phyloP scores from a whole-genome alignment of 768 basidiomycete species.

The Mycena crocata region DNA sequence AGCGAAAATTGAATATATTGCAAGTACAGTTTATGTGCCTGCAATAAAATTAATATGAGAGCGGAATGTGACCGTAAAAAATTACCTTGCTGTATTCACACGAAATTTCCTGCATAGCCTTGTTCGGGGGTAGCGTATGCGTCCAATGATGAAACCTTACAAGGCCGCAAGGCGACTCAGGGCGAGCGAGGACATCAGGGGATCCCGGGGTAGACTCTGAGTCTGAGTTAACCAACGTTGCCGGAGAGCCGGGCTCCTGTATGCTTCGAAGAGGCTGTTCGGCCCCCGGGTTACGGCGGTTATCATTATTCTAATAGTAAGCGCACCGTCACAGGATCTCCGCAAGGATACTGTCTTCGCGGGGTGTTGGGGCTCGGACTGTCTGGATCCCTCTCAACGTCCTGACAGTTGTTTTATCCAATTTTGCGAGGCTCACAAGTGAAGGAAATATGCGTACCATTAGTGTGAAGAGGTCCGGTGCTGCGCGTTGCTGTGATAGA shows the following conservation, averaged over 20 bases:
- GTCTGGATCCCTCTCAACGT: neutral
- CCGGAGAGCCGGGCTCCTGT: neutral
- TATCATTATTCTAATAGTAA: too few relatives aligned
- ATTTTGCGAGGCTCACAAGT: too few relatives aligned
- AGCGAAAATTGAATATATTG: constrained; percentile 10
- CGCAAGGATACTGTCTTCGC: neutral
- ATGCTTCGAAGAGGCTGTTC: too few relatives aligned
- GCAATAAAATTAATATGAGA: neutral
- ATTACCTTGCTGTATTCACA: neutral
- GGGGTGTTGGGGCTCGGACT: neutral
- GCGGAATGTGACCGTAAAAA: neutral
- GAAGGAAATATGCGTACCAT: too few relatives aligned
- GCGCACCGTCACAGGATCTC: neutral
- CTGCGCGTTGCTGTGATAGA: too few relatives aligned
- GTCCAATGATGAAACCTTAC: neutral
- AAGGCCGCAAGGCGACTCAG: neutral
- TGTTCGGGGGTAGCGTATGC: too few relatives aligned
- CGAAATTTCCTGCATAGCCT: neutral
- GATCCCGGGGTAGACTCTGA: neutral
- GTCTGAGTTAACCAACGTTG: neutral
- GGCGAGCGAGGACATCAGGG: neutral
- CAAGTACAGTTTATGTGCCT: neutral
- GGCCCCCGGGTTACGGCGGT: too few relatives aligned
- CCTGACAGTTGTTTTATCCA: neutral
- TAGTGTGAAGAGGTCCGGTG: too few relatives aligned